Conservation (phyloP, 73 alveolate genomes). For the Paramecium primaurelia region DNA sequence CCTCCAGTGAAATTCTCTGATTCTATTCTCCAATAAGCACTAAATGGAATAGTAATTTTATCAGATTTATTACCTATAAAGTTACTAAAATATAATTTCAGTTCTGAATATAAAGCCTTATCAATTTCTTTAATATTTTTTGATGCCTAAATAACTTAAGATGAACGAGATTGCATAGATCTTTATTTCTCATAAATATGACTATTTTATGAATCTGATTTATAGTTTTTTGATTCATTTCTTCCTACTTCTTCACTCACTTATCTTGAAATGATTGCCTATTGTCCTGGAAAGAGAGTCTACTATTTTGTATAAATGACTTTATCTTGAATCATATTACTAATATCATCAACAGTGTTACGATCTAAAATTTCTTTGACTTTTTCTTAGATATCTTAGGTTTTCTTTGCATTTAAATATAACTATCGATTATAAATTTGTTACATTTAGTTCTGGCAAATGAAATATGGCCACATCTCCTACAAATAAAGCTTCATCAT, state of each 20-base stretch:
- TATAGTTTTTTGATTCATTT: neutral
- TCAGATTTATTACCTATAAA: neutral
- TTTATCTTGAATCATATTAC: neutral
- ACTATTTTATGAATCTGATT: neutral
- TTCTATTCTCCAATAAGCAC: slow-evolving; percentile 55
- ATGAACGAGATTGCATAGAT: neutral
- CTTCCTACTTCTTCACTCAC: neutral
- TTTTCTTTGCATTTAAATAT: neutral
- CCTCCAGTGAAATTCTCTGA: slow-evolving; percentile 16
- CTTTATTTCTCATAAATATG: neutral
- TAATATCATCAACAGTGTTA: neutral
- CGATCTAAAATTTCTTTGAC: slow-evolving; percentile 4
- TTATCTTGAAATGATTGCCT: neutral
- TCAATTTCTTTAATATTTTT: neutral
- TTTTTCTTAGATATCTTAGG: neutral
- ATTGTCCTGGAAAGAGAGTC: neutral
- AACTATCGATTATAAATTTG: neutral
- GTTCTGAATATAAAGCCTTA: neutral
- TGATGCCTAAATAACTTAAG: neutral
- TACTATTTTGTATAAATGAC: neutral
- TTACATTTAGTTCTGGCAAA: slow-evolving; percentile 5
- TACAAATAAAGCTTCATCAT: neutral
- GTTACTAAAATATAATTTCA: neutral
- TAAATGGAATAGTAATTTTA: neutral
- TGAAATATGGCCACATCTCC: slow-evolving; percentile 2